Conservation (phyloP, 2,329 filamentous ascomycete species). For the Aspergillus floridensis region DNA sequence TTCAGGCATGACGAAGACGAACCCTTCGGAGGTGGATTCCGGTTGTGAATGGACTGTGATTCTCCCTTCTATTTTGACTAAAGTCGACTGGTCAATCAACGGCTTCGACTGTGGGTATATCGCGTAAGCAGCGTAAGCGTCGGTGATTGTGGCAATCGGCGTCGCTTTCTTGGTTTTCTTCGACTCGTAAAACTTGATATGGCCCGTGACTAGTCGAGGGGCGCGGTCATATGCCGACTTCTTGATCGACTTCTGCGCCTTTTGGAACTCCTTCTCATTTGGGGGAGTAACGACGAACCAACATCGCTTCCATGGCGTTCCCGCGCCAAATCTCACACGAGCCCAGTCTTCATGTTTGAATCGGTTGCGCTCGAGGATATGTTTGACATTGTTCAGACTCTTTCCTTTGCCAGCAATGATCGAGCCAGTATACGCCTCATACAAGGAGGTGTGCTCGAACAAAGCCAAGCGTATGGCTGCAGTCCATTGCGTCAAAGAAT, state of each 20-base stretch:
- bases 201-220: slow-evolving; percentile 70
- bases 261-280: slow-evolving; percentile 87
- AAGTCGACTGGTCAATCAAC: slow-evolving; percentile 87
- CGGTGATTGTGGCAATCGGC: slow-evolving; percentile 86
- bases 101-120: slow-evolving; percentile 95
- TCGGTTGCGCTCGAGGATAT: slow-evolving; percentile 78
- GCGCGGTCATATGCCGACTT: slow-evolving; percentile 78
- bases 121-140: slow-evolving; percentile 89
- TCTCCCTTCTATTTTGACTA: slow-evolving; percentile 89
- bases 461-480: slow-evolving; percentile 89
- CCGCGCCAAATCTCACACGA: slow-evolving; percentile 88
- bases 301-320: slow-evolving; percentile 91
- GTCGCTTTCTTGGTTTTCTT: slow-evolving; percentile 89
- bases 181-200: slow-evolving; percentile 92
- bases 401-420: slow-evolving; percentile 94
- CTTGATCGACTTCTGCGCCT: slow-evolving; percentile 74
- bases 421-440: slow-evolving; percentile 95
- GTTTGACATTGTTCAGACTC: slow-evolving; percentile 79
- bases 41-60: slow-evolving; percentile 82
- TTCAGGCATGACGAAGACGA: slow-evolving; percentile 98
- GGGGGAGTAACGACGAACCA: slow-evolving; percentile 95
- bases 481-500: slow-evolving; percentile 93
- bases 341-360: slow-evolving; percentile 89
- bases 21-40: slow-evolving; percentile 78
- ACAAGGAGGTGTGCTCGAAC: slow-evolving; percentile 87